Evolutionary conservation across 2,329 filamentous ascomycete genomes (phyloP), one percentile per base, ranked within the genome.

Genomic region (Thermoascus crustaceus): DNA sequence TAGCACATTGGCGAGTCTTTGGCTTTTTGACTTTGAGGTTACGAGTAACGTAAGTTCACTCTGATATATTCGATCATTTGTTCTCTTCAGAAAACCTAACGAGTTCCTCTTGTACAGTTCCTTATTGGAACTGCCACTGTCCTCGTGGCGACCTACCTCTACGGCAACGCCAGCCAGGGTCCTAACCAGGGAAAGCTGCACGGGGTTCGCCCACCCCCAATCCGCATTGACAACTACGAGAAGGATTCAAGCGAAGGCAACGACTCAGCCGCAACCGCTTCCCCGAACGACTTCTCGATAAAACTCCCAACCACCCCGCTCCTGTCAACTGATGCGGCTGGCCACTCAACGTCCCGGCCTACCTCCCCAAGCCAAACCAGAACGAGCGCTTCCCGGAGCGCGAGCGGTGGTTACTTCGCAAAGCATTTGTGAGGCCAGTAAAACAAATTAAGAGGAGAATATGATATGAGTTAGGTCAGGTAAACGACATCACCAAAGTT

Each of bases 1-100:
- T 32, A 93, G 85, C 55, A 87, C 88, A 44, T 47, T 95, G 9
- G 84, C 85, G 34, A 94, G 87, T 54, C 74, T 94, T 2, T 80
- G 78, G 62, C 82, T 94, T 46, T 94, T 96, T 57, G 74, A 88
- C 32, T 85, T 94, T 46, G 63, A 77, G 31, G 73, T 91, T 27
- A 84, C 82, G 1, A 52, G 71, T 17, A 76, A 78, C 45, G 86
- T 93, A 73, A 66, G 82, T 70, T 11, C 11, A 11, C 9, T n/a
- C 16, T 38, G 8, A 8, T 10, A 10, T 13, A 25, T 8, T 13
- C 13, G 9, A n/a, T 8, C 32, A 34, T 34, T 40, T 30, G 34
- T 30, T 27, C 13, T 37, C 14, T 30, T 38, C 7, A 35, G 7
- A 20, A 16, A 33, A 42, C 40, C 16, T 25, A 13, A 21, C 14